These are phyloP conservation scores for Penicillium sp. DNA, from an alignment of 2,329 filamentous ascomycete species.

Conservation along the genomic window DNA sequence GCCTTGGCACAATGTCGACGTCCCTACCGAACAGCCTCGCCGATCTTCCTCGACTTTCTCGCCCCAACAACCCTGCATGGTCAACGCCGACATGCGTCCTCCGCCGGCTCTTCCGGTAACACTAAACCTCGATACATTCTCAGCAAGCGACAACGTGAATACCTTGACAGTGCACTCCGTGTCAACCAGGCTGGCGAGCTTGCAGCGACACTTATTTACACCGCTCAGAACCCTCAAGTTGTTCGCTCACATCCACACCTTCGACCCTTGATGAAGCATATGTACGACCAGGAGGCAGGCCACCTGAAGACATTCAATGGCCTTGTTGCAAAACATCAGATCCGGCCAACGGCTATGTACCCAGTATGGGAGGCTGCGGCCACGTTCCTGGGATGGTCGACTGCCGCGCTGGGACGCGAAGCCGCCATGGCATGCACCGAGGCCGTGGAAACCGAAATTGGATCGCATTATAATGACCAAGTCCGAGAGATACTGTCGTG, in stretches of 20 bases:
- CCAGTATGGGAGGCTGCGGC: conserved; percentile 83
- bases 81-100: conserved; percentile 28
- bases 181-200: conserved; percentile 98
- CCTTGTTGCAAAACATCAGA: conserved; percentile 77
- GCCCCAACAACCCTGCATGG: conserved; percentile 30
- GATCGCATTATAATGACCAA: conserved; percentile 91
- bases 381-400: conserved; percentile 80
- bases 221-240: conserved; percentile 79
- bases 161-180: conserved; percentile 75
- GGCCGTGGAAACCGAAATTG: conserved; percentile 97
- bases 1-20: conserved; percentile 15
- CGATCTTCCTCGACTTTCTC: conserved; percentile 39
- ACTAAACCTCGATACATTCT: conserved; percentile 54
- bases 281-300: conserved; percentile 93
- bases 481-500: conserved; percentile 79
- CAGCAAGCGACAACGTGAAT: conserved; percentile 67
- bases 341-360: conserved; percentile 89
- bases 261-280: conserved; percentile 88
- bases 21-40: conserved; percentile 14
- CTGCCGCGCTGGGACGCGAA: conserved; percentile 82
- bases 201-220: conserved; percentile 93
- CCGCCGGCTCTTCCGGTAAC: conserved; percentile 26
- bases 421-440: conserved; percentile 99
- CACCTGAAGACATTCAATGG: conserved; percentile 84
- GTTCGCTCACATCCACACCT: conserved; percentile 79